Evolutionary conservation across 2,329 filamentous ascomycete genomes (phyloP).

Genomic region (Verticillium zaregamsianum): DNA sequence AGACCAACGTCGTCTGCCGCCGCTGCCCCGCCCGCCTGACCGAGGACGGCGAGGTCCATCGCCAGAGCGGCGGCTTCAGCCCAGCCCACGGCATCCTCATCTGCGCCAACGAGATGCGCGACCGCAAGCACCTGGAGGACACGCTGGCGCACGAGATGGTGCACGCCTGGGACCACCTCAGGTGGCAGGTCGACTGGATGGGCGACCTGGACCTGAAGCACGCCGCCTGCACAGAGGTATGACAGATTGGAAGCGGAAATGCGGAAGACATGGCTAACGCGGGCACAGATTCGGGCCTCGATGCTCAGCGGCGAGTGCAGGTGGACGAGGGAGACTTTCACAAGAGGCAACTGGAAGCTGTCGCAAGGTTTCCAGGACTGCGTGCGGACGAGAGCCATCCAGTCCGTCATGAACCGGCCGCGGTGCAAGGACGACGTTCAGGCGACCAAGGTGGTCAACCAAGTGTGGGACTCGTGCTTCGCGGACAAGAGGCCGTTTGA

Average conservation of each 20-base stretch:
- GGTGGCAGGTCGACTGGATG: conserved; percentile 85
- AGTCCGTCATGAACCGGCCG: conserved; percentile 74
- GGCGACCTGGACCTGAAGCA: conserved; percentile 72
- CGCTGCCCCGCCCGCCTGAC: conserved; percentile 63
- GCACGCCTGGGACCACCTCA: conserved; percentile 88
- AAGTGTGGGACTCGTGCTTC: conserved; percentile 99
- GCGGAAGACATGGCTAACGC: background rate
- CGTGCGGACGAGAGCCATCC: conserved; percentile 74
- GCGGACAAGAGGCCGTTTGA: conserved; percentile 92
- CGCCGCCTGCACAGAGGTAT: conserved; percentile 88
- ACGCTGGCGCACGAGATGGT: conserved; percentile 97
- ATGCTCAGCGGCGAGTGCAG: conserved; percentile 93
- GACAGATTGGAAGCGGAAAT: background rate
- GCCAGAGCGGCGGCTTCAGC: conserved; percentile 76
- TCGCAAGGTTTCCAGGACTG: conserved; percentile 94
- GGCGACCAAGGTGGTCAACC: conserved; percentile 83
- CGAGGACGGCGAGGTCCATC: conserved; percentile 56
- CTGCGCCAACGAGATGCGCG: conserved; percentile 85
- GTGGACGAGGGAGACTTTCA: conserved; percentile 82
- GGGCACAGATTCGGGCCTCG: conserved; percentile 75
- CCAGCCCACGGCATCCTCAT: conserved; percentile 83
- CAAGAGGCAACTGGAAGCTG: conserved; percentile 78
- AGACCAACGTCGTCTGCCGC: conserved; percentile 73
- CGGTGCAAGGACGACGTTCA: conserved; percentile 81
- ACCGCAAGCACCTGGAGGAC: conserved; percentile 81